Percentiles rank a stretch among this genome's conserved stretches.
Conservation (phyloP, 2,329 filamentous ascomycete species). For the Cordyceps javanica region DNA sequence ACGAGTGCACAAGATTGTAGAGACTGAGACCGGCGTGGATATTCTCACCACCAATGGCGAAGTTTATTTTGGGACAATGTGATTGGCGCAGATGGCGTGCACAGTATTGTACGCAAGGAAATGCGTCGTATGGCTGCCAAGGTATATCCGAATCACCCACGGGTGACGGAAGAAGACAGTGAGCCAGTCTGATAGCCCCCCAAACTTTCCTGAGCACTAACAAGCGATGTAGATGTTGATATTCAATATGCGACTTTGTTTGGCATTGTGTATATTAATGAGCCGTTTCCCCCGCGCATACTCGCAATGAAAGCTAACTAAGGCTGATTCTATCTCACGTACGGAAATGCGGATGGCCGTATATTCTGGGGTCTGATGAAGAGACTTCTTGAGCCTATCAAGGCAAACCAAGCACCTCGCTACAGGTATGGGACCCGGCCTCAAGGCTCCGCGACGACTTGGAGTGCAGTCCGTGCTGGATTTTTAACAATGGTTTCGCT, state of each 20-base stretch:
- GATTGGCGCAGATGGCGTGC: constrained; percentile 34
- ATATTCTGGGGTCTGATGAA: constrained; percentile 3
- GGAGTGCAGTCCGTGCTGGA: not conserved
- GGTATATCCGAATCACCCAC: constrained; percentile 20
- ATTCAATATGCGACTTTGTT: constrained; percentile 3
- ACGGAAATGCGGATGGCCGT: not conserved
- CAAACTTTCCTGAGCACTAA: not conserved
- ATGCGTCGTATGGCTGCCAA: constrained; percentile 20
- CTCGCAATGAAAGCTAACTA: not conserved
- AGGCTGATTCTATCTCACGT: not conserved
- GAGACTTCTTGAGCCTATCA: not conserved
- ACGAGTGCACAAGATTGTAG: constrained; percentile 15
- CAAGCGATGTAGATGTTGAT: not conserved
- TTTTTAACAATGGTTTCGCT: not conserved
- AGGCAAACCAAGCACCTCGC: not conserved
- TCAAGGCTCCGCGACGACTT: not conserved
- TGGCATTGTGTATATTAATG: constrained; percentile 2
- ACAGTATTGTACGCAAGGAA: constrained; percentile 28
- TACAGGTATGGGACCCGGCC: constrained; percentile 2
- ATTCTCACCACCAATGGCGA: not conserved
- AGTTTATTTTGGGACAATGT: constrained; percentile 25
- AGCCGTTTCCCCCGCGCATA: not conserved
- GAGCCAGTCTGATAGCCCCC: not conserved
- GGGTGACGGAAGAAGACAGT: constrained; percentile 14
- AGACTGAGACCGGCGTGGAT: not conserved